phyloP scores from a whole-genome alignment of 768 basidiomycete species.

The Stropharia rugosoannulata region DNA sequence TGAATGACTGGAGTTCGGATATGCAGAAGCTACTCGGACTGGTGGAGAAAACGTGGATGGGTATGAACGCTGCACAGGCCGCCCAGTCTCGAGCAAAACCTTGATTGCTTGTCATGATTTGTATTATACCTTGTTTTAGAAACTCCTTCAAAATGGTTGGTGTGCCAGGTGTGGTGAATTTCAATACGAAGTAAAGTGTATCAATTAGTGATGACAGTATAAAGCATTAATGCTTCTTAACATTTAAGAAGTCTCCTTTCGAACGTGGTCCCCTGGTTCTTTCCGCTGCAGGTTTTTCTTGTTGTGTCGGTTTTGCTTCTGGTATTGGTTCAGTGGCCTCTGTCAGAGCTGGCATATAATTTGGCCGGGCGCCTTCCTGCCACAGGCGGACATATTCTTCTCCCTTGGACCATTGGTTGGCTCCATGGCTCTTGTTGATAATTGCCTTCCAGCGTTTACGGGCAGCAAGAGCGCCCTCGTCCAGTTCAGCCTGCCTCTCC shows the following conservation, averaged over 20 bases:
- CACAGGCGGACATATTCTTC: slow-evolving; percentile 71
- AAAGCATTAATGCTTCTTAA: neutral
- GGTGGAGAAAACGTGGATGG: slow-evolving; percentile 99
- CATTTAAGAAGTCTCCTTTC: neutral
- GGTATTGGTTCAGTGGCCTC: neutral
- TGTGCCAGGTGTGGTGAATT: neutral
- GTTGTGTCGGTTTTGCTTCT: neutral
- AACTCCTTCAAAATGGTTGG: neutral
- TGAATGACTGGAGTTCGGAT: slow-evolving; percentile 98
- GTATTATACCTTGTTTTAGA: slow-evolving; percentile 14
- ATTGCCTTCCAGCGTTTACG: slow-evolving; percentile 80
- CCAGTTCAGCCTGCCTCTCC: slow-evolving; percentile 52
- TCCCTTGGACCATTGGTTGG: slow-evolving; percentile 67
- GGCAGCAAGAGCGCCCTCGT: slow-evolving; percentile 59
- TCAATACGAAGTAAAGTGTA: neutral
- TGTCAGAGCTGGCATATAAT: slow-evolving; percentile 59
- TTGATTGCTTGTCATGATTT: slow-evolving; percentile 17
- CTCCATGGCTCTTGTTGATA: slow-evolving; percentile 43
- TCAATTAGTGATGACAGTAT: neutral
- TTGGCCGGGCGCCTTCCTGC: slow-evolving; percentile 67
- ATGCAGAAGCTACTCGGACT: slow-evolving; percentile 89
- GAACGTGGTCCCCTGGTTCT: neutral
- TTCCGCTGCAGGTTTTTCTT: neutral
- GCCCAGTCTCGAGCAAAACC: slow-evolving; percentile 66
- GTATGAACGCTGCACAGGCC: slow-evolving; percentile 86